Evolutionary conservation across 129 eudicot genomes (phyloP), one percentile per base, ranked within the genome.

Genomic region (Ambrosia trifida): DNA sequence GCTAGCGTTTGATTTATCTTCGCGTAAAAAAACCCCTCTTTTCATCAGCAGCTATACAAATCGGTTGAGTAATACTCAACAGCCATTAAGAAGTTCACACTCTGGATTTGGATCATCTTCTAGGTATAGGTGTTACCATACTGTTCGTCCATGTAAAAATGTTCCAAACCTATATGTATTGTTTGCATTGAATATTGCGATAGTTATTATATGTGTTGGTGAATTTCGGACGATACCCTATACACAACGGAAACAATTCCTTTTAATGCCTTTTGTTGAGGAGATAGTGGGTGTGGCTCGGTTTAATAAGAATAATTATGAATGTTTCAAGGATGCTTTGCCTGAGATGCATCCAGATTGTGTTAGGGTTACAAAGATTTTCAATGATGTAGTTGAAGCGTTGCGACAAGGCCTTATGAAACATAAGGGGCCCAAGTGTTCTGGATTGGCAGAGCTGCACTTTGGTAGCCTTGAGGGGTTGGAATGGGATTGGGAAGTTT

Each of bases 401-500:
- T 73, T 89, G 52, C 86, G 89, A 36, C 80, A 81, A 35, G n/a
- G n/a, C n/a, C n/a, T n/a, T n/a, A n/a, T n/a, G n/a, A n/a, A n/a
- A n/a, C n/a, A n/a, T n/a, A n/a, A n/a, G n/a, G n/a, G n/a, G n/a
- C n/a, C n/a, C n/a, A n/a, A n/a, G 95, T 88, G 57, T 69, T 92
- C 83, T 92, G 76, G 91, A 89, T n/a, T n/a, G n/a, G n/a, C n/a
- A n/a, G n/a, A n/a, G n/a, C n/a, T n/a, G n/a, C n/a, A n/a, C n/a
- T n/a, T n/a, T n/a, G n/a, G n/a, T n/a, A n/a, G n/a, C n/a, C n/a
- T n/a, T n/a, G n/a, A n/a, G 44, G 95, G 89, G 32, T 64, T 89
- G 70, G 83, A 86, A 7, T 92, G 98, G 98, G 98, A n/a, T n/a
- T n/a, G n/a, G n/a, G n/a, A 92, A 32, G 85, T 92, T 59, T 43